Evolutionary conservation across 768 basidiomycete genomes (phyloP), one percentile per base, ranked within the genome.

Genomic region (Suillus luteus): DNA sequence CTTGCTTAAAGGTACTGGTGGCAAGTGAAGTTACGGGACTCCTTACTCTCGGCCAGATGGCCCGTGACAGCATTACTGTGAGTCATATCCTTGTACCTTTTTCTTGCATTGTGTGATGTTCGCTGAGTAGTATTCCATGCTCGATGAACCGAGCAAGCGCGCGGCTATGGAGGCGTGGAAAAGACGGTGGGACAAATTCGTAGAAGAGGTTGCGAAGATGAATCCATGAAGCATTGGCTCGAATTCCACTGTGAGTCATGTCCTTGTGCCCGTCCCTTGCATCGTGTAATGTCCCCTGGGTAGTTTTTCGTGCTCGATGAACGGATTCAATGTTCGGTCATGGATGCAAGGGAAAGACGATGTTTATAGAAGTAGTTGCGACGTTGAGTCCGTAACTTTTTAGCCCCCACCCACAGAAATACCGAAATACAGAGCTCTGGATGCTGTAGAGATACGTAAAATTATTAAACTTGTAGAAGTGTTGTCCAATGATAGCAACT

Each of bases 21-120:
- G 77, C 84, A 7, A 89, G 87, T 65, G 90, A 91, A 71, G 68
- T 88, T 24, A 86, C 82, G 11, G 87, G 88, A 22, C 72, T 92
- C 38, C 78, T 80, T 51, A 86, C 86, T 19, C 76, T 91, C 2
- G 82, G 84, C 3, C 78, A 83, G 51, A 75, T 89, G 14, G 88
- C 88, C 0, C 79, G 85, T 31, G 85, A 89, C 65, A 88, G 88
- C 68, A 76, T 90, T 59, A 77, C 80, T 81, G 89, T 86, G 61
- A 52, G 67, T 24, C 2, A 44, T 46, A 10, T 17, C 59, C 11
- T 31, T 19, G 27, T 19, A 3, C 27, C 5, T 12, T 7, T 19
- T 11, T 58, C 40, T 58, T 41, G 24, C 40, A 54, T 54, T 69
- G 72, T 60, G 19, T 49, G 15, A 27, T 27, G 14, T 48, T 43